These are phyloP conservation scores for Vanderwaltozyma verrucispora DNA, from an alignment of 805 yeast genomes.

Conservation along the genomic window DNA sequence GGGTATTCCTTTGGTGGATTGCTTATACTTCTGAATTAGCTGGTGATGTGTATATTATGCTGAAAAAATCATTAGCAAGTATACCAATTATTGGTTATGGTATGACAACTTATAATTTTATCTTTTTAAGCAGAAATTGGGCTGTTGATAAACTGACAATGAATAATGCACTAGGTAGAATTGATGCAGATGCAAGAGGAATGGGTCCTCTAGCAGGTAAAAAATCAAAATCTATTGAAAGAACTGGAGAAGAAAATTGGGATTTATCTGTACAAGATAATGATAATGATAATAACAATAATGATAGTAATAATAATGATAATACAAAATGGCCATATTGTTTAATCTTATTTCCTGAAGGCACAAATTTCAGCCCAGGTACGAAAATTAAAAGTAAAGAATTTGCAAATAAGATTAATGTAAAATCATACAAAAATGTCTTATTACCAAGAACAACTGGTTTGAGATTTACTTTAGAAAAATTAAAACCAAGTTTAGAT, in stretches of 20 bases:
- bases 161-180: slow-evolving; percentile 41
- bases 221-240: slow-evolving; percentile 15
- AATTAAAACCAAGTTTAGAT: slow-evolving; percentile 42
- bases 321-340: slow-evolving; percentile 44
- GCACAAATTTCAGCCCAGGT: slow-evolving; percentile 68
- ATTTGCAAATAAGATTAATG: slow-evolving; percentile 45
- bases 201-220: slow-evolving; percentile 40
- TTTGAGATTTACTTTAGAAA: slow-evolving; percentile 50
- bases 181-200: slow-evolving; percentile 55
- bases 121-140: slow-evolving; percentile 83
- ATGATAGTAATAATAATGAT: no score
- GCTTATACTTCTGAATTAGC: slow-evolving; percentile 57
- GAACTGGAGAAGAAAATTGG: slow-evolving; percentile 23
- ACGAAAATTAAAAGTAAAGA: slow-evolving; percentile 48
- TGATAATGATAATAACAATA: no score
- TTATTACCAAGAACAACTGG: slow-evolving; percentile 83
- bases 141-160: slow-evolving; percentile 54
- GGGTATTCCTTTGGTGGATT: slow-evolving; percentile 87
- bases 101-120: slow-evolving; percentile 67
- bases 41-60: slow-evolving; percentile 57
- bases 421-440: slow-evolving; percentile 46
- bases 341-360: slow-evolving; percentile 84
- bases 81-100: slow-evolving; percentile 81
- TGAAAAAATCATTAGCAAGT: slow-evolving; percentile 61
- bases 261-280: slow-evolving; percentile 8